Evolutionary conservation across 129 eudicot species (phyloP).

Genomic region (Helichrysum umbraculigerum): DNA sequence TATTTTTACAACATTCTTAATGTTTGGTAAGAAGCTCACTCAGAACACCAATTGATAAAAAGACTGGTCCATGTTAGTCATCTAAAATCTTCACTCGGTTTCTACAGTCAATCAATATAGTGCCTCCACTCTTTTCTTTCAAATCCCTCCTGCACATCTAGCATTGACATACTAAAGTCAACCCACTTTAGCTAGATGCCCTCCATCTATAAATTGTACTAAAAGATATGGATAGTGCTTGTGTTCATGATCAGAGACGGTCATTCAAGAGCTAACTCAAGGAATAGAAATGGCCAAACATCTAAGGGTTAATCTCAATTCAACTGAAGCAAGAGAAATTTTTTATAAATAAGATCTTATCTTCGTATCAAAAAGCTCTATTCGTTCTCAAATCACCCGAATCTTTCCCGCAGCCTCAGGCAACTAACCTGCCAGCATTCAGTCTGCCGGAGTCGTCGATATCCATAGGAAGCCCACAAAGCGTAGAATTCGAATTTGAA

Average conservation of each 20-base stretch:
- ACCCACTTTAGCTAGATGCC: not conserved
- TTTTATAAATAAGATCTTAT: conserved; percentile 52
- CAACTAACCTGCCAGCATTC: not conserved
- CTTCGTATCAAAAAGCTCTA: conserved; percentile 68
- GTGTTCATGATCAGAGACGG: conserved; percentile 36
- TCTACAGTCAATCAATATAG: conserved; percentile 8
- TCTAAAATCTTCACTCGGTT: conserved; percentile 16
- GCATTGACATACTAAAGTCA: no score
- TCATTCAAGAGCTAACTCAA: conserved; percentile 60
- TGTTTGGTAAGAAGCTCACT: not conserved
- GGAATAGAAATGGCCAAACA: conserved; percentile 68
- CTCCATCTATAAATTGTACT: conserved; percentile 7
- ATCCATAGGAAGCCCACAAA: conserved; percentile 42
- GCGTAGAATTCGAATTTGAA: conserved; percentile 31
- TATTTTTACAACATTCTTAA: not conserved
- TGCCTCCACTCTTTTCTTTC: not conserved
- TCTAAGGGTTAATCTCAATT: conserved; percentile 50
- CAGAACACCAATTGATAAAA: not conserved
- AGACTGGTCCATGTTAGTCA: not conserved
- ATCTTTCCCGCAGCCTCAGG: conserved; percentile 33
- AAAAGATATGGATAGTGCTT: conserved; percentile 44
- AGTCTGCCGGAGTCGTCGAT: conserved; percentile 44
- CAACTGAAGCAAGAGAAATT: conserved; percentile 38
- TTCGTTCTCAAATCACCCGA: conserved; percentile 51
- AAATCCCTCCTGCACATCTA: not conserved